Conservation (phyloP, 129 eudicot species). For the Logfia minima region DNA sequence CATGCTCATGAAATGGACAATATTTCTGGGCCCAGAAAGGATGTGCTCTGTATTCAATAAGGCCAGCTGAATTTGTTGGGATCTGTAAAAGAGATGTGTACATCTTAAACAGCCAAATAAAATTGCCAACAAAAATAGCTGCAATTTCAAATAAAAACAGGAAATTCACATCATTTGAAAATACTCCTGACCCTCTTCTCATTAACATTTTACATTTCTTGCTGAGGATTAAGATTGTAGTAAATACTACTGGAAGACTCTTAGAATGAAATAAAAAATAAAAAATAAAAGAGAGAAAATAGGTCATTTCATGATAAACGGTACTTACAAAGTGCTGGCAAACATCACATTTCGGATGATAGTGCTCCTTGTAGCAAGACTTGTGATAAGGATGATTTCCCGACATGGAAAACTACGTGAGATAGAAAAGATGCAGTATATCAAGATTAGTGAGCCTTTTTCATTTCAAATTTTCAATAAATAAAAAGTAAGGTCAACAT, state of each 20-base stretch:
- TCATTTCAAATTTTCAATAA: not conserved
- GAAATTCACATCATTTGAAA: too few species aligned
- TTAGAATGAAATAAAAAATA: not conserved
- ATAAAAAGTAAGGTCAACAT: not conserved
- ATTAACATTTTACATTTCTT: not conserved
- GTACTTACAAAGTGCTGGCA: constrained; percentile 83
- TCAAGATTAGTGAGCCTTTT: not conserved
- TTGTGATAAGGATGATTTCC: constrained; percentile 78
- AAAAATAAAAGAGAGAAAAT: not conserved
- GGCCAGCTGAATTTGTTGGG: constrained; percentile 81
- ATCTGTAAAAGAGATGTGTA: constrained; percentile 42
- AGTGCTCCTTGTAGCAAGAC: constrained; percentile 75
- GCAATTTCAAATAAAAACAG: not conserved
- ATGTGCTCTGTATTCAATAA: constrained; percentile 83
- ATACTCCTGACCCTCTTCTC: not conserved
- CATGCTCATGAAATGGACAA: constrained; percentile 84
- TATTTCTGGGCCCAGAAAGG: constrained; percentile 92
- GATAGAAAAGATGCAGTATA: not conserved
- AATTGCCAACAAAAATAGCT: not conserved
- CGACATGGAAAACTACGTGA: constrained; percentile 71
- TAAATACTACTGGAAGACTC: not conserved
- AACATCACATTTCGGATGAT: constrained; percentile 89
- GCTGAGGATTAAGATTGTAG: not conserved
- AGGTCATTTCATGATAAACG: not conserved
- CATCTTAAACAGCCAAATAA: not conserved